Evolutionary conservation across 495 filamentous ascomycete genomes (phyloP).

Genomic region (Cercophora samala): DNA sequence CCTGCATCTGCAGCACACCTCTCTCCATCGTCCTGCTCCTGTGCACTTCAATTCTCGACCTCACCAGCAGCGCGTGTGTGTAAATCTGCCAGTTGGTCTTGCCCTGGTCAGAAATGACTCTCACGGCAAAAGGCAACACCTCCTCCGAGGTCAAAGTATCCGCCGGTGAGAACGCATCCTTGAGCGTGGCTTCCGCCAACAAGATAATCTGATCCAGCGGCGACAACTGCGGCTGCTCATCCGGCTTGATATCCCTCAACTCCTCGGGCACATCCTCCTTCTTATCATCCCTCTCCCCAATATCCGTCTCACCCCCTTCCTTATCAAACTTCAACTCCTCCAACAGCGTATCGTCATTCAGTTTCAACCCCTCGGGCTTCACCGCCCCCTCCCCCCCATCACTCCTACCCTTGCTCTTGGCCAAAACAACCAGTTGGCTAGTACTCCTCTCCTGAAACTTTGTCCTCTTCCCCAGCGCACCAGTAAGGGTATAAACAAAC

Average conservation of each 20-base stretch:
- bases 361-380: slow-evolving; percentile 61
- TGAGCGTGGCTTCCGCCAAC: slow-evolving; percentile 80
- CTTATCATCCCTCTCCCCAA: slow-evolving; percentile 28
- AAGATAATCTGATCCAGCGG: slow-evolving; percentile 83
- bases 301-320: slow-evolving; percentile 35
- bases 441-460: slow-evolving; percentile 86
- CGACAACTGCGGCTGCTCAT: slow-evolving; percentile 75
- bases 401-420: slow-evolving; percentile 57
- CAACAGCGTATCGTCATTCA: slow-evolving; percentile 91
- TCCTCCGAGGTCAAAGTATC: slow-evolving; percentile 88
- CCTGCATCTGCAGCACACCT: slow-evolving; percentile 89
- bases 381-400: slow-evolving; percentile 23
- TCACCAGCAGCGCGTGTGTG: slow-evolving; percentile 82
- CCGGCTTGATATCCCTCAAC: slow-evolving; percentile 64
- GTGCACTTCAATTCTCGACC: slow-evolving; percentile 85
- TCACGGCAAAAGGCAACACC: slow-evolving; percentile 82
- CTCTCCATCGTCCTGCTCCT: slow-evolving; percentile 81
- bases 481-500: slow-evolving; percentile 82
- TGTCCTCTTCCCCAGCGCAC: slow-evolving; percentile 84
- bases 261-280: slow-evolving; percentile 54
- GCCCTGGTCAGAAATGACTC: slow-evolving; percentile 75
- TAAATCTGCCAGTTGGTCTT: slow-evolving; percentile 98
- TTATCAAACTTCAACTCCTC: slow-evolving; percentile 79
- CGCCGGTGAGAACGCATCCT: slow-evolving; percentile 74
- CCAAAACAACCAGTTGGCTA: slow-evolving; percentile 89